Conservation (phyloP, 768 basidiomycete genomes). For the Galerina marginata region DNA sequence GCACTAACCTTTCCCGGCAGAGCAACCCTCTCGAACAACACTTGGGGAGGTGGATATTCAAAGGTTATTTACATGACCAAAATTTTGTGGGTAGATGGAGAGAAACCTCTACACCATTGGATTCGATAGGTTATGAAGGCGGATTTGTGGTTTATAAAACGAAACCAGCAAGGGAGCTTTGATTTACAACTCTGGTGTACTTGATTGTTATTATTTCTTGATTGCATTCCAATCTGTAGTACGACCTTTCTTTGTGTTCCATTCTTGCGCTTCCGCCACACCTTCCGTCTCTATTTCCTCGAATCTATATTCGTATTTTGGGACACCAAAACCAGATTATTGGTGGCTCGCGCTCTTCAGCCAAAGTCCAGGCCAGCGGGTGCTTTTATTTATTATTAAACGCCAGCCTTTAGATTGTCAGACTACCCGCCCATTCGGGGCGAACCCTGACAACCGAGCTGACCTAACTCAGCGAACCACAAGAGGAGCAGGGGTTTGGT, state of each 20-base stretch:
- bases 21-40: slow-evolving; percentile 33
- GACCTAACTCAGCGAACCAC: slow-evolving; percentile 11
- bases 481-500: not conserved
- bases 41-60: slow-evolving; percentile 54
- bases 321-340: slow-evolving; percentile 3
- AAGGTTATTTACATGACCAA: slow-evolving; percentile 53
- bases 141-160: slow-evolving; percentile 49
- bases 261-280: not conserved
- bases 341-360: not conserved
- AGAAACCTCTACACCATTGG: slow-evolving; percentile 46
- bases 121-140: slow-evolving; percentile 53
- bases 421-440: not conserved
- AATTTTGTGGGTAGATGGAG: slow-evolving; percentile 62
- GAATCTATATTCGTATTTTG: slow-evolving; percentile 9
- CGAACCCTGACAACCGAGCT: slow-evolving; percentile 12
- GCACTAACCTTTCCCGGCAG: slow-evolving; percentile 27
- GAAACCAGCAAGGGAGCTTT: not conserved
- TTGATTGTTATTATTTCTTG: not conserved
- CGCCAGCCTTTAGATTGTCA: not conserved
- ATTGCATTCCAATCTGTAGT: not conserved
- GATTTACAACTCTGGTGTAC: not conserved
- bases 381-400: not conserved
- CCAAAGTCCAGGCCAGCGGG: not conserved
- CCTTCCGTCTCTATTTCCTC: not conserved
- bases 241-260: not conserved